Conservation (phyloP, 2,329 filamentous ascomycete species). For the Stylonectria norvegica region DNA sequence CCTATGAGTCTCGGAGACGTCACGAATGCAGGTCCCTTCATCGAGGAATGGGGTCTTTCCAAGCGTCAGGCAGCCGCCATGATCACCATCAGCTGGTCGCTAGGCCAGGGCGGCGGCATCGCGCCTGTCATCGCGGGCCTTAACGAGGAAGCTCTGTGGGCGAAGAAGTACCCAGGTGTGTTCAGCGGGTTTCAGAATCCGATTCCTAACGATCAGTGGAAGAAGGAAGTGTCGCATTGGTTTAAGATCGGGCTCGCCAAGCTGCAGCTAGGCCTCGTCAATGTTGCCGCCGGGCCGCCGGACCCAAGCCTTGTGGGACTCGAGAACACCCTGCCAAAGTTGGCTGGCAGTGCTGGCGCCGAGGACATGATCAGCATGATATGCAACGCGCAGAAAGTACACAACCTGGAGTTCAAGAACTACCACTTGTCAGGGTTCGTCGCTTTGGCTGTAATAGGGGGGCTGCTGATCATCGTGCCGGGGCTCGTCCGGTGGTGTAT, state of each 20-base stretch:
- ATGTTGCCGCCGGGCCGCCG: conserved; percentile 4
- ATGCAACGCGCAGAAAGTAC: conserved; percentile 2
- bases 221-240: conserved; percentile 8
- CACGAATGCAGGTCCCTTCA: no score
- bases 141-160: no score
- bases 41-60: no score
- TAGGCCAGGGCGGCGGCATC: no score
- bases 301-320: conserved; percentile 5
- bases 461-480: no score
- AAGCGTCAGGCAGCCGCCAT: no score
- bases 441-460: neutral
- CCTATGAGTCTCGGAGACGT: no score
- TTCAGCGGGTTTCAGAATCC: conserved; percentile 3
- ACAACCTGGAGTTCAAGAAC: conserved; percentile 6
- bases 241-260: conserved; percentile 10
- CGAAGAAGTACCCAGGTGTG: conserved; percentile 3
- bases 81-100: no score
- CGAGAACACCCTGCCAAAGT: neutral
- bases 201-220: conserved; percentile 9
- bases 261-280: conserved; percentile 6
- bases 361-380: conserved; percentile 2
- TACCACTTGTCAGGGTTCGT: neutral
- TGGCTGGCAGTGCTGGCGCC: neutral
- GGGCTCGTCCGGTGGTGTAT: no score
- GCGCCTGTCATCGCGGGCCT: no score